Evolutionary conservation across 176 grass and related monocot genomes (phyloP).

Genomic region (Ensete glaucum): DNA sequence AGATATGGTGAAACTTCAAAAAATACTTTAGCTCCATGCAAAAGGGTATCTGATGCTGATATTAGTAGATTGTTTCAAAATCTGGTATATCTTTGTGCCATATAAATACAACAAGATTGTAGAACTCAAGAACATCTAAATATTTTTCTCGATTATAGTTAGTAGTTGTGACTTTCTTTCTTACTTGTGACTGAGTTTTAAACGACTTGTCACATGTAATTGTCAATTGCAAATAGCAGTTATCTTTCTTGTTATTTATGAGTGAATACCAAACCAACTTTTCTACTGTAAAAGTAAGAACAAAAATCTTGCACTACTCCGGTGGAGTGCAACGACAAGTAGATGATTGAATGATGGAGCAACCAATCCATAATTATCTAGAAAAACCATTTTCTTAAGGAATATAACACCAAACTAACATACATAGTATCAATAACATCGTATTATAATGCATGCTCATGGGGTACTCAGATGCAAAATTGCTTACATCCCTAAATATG

Average conservation of each 20-base stretch:
- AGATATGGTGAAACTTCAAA: neutral
- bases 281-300: neutral
- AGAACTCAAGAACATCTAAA: neutral
- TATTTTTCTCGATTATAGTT: too few species aligned
- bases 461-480: too few species aligned
- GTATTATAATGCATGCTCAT: too few species aligned
- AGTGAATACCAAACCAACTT: too few species aligned
- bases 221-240: neutral
- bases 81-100: neutral
- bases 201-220: neutral
- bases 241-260: neutral
- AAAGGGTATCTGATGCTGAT: neutral
- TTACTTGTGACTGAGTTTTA: too few species aligned
- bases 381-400: too few species aligned
- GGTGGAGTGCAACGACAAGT: neutral
- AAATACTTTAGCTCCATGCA: neutral
- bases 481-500: too few species aligned
- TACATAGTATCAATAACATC: too few species aligned
- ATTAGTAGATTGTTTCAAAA: neutral
- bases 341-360: neutral
- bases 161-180: too few species aligned
- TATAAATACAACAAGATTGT: neutral
- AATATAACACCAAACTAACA: too few species aligned
- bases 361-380: neutral
- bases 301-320: neutral